These are phyloP conservation scores for Paraphaeosphaeria sporulosa DNA, from an alignment of 2,329 filamentous ascomycete genomes.

Conservation along the genomic window DNA sequence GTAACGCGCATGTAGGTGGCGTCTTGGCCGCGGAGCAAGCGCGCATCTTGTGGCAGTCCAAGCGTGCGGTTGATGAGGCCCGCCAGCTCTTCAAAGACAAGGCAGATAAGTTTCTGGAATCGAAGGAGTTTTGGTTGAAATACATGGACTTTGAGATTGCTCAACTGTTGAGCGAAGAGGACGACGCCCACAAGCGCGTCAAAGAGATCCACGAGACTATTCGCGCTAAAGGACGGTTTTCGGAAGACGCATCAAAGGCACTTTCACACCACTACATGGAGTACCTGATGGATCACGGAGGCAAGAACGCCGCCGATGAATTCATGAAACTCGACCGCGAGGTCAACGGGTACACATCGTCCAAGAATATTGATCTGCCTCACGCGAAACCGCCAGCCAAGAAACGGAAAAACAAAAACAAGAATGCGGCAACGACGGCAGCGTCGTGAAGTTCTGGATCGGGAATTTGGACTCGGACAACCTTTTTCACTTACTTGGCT, in stretches of 20 bases:
- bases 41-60: slow-evolving; percentile 83
- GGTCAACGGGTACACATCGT: slow-evolving; percentile 72
- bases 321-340: slow-evolving; percentile 85
- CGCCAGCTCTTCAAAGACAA: slow-evolving; percentile 85
- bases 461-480: neutral
- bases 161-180: slow-evolving; percentile 73
- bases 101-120: slow-evolving; percentile 83
- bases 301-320: slow-evolving; percentile 83
- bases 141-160: slow-evolving; percentile 90
- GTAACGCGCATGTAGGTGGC: slow-evolving; percentile 82
- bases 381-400: slow-evolving; percentile 37
- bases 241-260: slow-evolving; percentile 72
- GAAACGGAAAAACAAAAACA: slow-evolving; percentile 31
- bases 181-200: slow-evolving; percentile 74
- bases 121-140: slow-evolving; percentile 85
- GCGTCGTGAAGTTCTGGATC: neutral
- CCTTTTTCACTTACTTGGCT: neutral
- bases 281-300: slow-evolving; percentile 83
- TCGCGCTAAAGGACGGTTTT: slow-evolving; percentile 74
- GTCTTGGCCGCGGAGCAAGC: slow-evolving; percentile 90
- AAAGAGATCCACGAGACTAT: slow-evolving; percentile 81
- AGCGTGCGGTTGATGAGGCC: slow-evolving; percentile 80
- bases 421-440: slow-evolving; percentile 5
- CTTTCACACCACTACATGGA: slow-evolving; percentile 80
- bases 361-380: slow-evolving; percentile 40